Percentiles rank a stretch among this genome's conserved stretches.
Evolutionary conservation across 305 asterid genomes (phyloP).

Genomic region (Plantago coronopus): DNA sequence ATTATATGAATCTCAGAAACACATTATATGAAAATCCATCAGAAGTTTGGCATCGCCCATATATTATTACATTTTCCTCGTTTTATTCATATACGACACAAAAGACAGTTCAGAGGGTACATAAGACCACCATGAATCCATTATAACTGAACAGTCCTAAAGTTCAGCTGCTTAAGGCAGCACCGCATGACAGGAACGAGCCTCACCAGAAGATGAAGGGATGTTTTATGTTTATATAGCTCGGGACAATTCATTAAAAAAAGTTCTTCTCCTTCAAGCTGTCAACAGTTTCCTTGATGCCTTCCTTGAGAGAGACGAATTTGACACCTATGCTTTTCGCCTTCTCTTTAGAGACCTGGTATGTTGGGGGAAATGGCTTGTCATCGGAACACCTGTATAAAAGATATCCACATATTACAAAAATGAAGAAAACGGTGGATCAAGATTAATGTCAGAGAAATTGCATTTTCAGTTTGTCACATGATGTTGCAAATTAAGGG

Average conservation of each 20-base stretch:
- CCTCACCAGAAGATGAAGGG: neutral
- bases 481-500: no score
- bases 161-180: no score
- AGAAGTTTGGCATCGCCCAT: no score
- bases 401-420: neutral
- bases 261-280: constrained; percentile 27
- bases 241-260: neutral
- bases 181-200: no score
- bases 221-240: neutral
- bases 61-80: neutral
- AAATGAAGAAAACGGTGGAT: neutral
- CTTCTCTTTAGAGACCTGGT: constrained; percentile 26
- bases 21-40: no score
- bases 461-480: no score
- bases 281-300: constrained; percentile 30
- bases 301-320: constrained; percentile 21
- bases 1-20: no score
- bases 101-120: neutral
- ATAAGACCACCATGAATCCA: neutral
- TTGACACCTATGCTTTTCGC: constrained; percentile 29
- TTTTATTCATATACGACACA: neutral
- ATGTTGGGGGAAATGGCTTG: constrained; percentile 21
- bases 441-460: neutral
- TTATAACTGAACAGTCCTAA: neutral
- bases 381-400: constrained; percentile 29